These are phyloP conservation scores for Mucor piriformis DNA, from an alignment of 371 early-diverging fungal species.

Conservation along the genomic window DNA sequence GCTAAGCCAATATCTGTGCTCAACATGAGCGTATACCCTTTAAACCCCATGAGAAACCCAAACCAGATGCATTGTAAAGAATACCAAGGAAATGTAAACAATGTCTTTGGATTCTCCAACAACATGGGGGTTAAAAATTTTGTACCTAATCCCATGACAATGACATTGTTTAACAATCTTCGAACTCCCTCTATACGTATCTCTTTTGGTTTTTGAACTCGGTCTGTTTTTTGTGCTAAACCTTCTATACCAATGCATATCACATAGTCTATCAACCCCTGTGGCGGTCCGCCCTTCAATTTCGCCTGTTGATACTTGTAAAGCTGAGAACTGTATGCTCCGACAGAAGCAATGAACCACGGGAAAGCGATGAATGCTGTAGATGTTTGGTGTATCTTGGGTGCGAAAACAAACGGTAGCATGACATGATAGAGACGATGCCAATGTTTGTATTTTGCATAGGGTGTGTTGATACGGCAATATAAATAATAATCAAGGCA, in stretches of 20 bases:
- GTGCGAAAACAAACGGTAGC: constrained; percentile 2
- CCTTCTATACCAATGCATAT: not conserved
- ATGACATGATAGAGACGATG: not conserved
- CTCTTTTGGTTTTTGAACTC: not conserved
- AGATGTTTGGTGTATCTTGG: not conserved
- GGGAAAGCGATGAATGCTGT: constrained; percentile 7
- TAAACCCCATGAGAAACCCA: constrained; percentile 13
- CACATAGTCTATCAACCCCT: not conserved
- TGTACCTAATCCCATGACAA: not conserved
- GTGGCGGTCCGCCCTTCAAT: not conserved
- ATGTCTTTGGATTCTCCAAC: not conserved
- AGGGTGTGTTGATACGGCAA: constrained; percentile 6
- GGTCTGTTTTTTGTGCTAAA: not conserved
- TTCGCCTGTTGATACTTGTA: constrained; percentile 8
- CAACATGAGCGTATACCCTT: constrained; percentile 8
- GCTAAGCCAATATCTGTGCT: not conserved
- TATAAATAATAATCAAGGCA: constrained; percentile 7
- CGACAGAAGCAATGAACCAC: constrained; percentile 13
- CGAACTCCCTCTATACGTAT: not conserved
- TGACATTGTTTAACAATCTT: not conserved
- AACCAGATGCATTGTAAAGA: not conserved
- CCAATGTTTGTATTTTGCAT: constrained; percentile 1
- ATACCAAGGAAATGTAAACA: constrained; percentile 7
- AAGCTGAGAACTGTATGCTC: not conserved
- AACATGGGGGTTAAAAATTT: constrained; percentile 2